A percentile compares a stretch with the other conserved stretches of the same genome.
phyloP scores from a whole-genome alignment of 192 early-diverging fungal genomes.

The Coemansia brasiliensis region DNA sequence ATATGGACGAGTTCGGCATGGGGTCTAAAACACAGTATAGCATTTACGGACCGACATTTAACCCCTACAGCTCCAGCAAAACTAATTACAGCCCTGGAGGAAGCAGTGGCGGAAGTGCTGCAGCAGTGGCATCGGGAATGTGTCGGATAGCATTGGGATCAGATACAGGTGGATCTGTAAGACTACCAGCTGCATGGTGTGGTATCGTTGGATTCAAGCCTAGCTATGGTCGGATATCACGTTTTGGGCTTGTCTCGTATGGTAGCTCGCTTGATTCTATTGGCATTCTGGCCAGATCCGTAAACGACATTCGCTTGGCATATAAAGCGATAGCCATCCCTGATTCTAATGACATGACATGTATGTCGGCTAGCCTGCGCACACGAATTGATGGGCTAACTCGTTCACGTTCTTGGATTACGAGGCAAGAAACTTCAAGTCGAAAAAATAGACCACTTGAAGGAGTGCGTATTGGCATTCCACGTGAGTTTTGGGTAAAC shows the following conservation, averaged over 20 bases:
- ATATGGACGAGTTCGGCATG: conserved; percentile 99
- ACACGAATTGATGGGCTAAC: conserved; percentile 18
- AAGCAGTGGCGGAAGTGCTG: conserved; percentile 90
- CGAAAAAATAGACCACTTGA: conserved; percentile 13
- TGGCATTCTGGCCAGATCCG: conserved; percentile 70
- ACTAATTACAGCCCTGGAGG: conserved; percentile 64
- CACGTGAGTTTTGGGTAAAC: conserved; percentile 72
- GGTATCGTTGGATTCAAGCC: conserved; percentile 94
- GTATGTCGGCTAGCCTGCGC: conserved; percentile 50
- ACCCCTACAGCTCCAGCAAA: conserved; percentile 8
- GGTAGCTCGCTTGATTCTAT: conserved; percentile 87
- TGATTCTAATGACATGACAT: conserved; percentile 58
- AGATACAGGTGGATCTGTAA: conserved; percentile 94
- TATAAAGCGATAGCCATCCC: conserved; percentile 16
- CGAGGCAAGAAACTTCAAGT: background rate
- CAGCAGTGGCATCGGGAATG: conserved; percentile 81
- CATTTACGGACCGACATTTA: conserved; percentile 36
- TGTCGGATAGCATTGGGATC: conserved; percentile 84
- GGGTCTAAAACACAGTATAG: conserved; percentile 58
- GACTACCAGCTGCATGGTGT: conserved; percentile 90
- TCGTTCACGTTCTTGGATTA: conserved; percentile 18
- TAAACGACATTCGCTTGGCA: conserved; percentile 50
- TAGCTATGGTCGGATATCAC: conserved; percentile 82
- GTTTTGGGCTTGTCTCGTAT: conserved; percentile 82
- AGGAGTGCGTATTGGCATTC: conserved; percentile 65